These are phyloP conservation scores for Dorcoceras hygrometricum DNA, from an alignment of 257 asterid genomes.

Conservation along the genomic window DNA sequence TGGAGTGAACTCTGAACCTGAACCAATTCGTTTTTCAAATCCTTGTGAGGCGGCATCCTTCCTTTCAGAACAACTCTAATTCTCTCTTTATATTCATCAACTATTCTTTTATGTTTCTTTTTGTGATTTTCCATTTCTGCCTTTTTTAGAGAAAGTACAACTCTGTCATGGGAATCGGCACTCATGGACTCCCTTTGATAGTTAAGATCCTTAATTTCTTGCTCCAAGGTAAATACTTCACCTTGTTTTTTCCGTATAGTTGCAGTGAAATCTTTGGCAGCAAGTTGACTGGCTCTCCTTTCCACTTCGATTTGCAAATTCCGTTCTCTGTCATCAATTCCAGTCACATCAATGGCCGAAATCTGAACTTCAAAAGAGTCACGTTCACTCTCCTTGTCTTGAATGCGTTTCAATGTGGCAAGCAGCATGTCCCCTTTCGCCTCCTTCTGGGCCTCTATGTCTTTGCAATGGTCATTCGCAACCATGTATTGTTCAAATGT, in stretches of 20 bases:
- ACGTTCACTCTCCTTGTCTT: conserved; percentile 58
- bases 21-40: conserved; percentile 70
- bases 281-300: conserved; percentile 56
- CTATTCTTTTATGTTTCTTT: conserved; percentile 66
- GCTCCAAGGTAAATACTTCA: conserved; percentile 52
- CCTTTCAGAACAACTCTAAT: conserved; percentile 85
- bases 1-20: conserved; percentile 72
- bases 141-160: conserved; percentile 63
- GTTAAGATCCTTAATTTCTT: conserved; percentile 49
- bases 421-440: conserved; percentile 66
- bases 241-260: conserved; percentile 48
- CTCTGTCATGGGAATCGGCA: conserved; percentile 80
- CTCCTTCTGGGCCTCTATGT: conserved; percentile 54
- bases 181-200: conserved; percentile 65
- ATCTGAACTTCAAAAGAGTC: conserved; percentile 60
- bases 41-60: conserved; percentile 90
- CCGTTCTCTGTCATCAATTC: conserved; percentile 75
- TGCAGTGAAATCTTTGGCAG: conserved; percentile 51
- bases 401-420: conserved; percentile 47
- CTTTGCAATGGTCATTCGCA: conserved; percentile 62
- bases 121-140: conserved; percentile 68
- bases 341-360: conserved; percentile 50
- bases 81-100: conserved; percentile 78
- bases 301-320: conserved; percentile 64
- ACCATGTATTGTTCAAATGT: conserved; percentile 45